Evolutionary conservation across 1,284 basidiomycete genomes (phyloP), one percentile per base, ranked within the genome.

Genomic region (Trichosporon sp.): DNA sequence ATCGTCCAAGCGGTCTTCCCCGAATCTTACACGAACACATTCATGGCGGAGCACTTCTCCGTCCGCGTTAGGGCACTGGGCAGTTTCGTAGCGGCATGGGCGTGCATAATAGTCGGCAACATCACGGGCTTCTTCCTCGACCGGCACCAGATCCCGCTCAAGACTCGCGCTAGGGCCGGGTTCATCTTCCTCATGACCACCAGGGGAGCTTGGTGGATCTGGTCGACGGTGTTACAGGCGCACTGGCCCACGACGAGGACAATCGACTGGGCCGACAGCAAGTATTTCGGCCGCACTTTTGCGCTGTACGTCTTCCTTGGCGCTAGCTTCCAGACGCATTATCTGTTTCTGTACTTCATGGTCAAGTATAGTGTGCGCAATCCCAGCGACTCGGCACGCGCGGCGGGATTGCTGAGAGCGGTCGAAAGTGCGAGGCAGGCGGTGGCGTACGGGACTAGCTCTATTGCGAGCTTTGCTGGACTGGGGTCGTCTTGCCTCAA

Each of bases 171-270:
- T 0, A 44, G 63, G 0, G 21, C 13, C 1, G 44, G 40, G 11
- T 65, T 65, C 46, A 32, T 40, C 34, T 36, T 61, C 33, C 31
- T 65, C 11, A 31, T 65, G 44, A 58, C 44, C 1, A 29, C 33
- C 5, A 59, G 31, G 4, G 63, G 63, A 21, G 63, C 33, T 4
- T 65, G 63, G 63, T 65, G 63, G 63, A 56, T 61, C 19, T 65
- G 63, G 63, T 25, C 54, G 4, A 61, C 57, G 27, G 57, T 65
- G 19, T 25, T 65, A 2, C n/a, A 61, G 46, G 21, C 59, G 2
- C 21, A 65, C 56, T 65, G 49, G 21, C 59, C 59, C 11, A 25
- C 27, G 14, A 10, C 19, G 9, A 33, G 44, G 4, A 31, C 56
- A 0, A 52, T 65, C 34, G 63, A 65, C 56, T 65, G 63, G 63